phyloP scores from a whole-genome alignment of 768 basidiomycete species.

The Epithele typhae region DNA sequence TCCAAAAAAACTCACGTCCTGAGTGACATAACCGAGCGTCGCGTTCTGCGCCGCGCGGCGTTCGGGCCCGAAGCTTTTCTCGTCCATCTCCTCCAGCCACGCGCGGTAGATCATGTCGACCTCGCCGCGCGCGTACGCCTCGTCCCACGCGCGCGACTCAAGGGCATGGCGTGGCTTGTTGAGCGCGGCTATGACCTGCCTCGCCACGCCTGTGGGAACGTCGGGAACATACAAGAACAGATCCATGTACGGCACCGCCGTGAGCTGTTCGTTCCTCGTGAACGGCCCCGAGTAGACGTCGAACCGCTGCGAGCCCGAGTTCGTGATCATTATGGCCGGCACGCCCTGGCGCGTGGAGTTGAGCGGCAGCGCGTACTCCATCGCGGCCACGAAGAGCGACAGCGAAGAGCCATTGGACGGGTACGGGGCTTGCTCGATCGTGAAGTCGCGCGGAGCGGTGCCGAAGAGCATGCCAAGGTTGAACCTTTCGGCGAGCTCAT shows the following conservation, averaged over 20 bases:
- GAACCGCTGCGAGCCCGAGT: slow-evolving; percentile 63
- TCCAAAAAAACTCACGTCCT: slow-evolving; percentile 42
- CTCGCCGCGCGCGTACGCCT: slow-evolving; percentile 43
- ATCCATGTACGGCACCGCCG: slow-evolving; percentile 66
- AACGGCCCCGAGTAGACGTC: slow-evolving; percentile 66
- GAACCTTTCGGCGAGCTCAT: slow-evolving; percentile 49
- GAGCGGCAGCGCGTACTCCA: slow-evolving; percentile 51
- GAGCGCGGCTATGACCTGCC: slow-evolving; percentile 46
- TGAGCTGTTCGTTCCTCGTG: slow-evolving; percentile 78
- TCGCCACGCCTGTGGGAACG: slow-evolving; percentile 47
- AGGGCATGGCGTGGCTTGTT: slow-evolving; percentile 38
- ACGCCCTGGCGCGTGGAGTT: slow-evolving; percentile 59
- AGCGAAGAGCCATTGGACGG: slow-evolving; percentile 59
- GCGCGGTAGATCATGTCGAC: slow-evolving; percentile 46
- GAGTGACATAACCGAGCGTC: slow-evolving; percentile 74
- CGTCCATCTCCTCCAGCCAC: slow-evolving; percentile 60
- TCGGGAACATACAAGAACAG: slow-evolving; percentile 60
- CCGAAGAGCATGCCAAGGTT: slow-evolving; percentile 65
- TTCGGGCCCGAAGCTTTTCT: slow-evolving; percentile 30
- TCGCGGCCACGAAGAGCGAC: slow-evolving; percentile 55
- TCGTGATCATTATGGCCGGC: slow-evolving; percentile 61
- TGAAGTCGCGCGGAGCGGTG: slow-evolving; percentile 72
- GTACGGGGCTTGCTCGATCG: slow-evolving; percentile 54
- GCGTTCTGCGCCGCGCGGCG: slow-evolving; percentile 44
- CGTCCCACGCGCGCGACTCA: slow-evolving; percentile 31